These are phyloP conservation scores for Solanum hybrid DNA, from an alignment of 305 asterid genomes.

Conservation along the genomic window DNA sequence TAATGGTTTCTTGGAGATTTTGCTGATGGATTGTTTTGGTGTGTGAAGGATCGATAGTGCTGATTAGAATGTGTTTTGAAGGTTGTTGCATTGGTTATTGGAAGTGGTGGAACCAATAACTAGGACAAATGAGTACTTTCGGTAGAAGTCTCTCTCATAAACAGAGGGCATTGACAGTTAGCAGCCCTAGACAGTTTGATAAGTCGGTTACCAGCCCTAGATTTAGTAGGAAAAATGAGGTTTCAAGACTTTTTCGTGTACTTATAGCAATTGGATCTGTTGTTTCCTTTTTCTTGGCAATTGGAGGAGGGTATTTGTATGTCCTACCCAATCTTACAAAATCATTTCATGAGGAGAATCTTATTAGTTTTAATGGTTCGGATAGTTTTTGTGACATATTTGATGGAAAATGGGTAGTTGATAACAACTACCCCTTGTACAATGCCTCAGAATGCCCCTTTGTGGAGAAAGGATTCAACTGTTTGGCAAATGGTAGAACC, in stretches of 20 bases:
- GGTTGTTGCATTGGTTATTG: not conserved
- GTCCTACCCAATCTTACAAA: conserved; percentile 49
- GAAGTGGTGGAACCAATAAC: not conserved
- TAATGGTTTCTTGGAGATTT: not conserved
- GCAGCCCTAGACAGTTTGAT: conserved; percentile 38
- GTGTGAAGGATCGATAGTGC: not conserved
- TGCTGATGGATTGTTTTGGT: not conserved
- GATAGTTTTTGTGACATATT: conserved; percentile 38
- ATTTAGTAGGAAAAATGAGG: conserved; percentile 29
- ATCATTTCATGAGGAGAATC: conserved; percentile 28
- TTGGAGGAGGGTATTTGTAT: conserved; percentile 45
- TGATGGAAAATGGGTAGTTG: conserved; percentile 58
- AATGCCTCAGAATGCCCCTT: conserved; percentile 71
- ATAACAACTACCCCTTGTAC: conserved; percentile 51
- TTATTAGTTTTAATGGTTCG: conserved; percentile 21
- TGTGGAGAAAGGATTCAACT: conserved; percentile 60
- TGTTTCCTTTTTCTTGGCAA: conserved; percentile 43
- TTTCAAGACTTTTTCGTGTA: conserved; percentile 24
- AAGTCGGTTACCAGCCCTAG: conserved; percentile 23
- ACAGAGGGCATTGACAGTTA: conserved; percentile 35
- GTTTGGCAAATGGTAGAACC: conserved; percentile 51
- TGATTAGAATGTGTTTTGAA: not conserved
- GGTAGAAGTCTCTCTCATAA: conserved; percentile 43
- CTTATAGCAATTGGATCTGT: conserved; percentile 32
- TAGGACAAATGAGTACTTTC: conserved; percentile 36